phyloP scores from a whole-genome alignment of 2,329 filamentous ascomycete species.

The Penicillium sp. region DNA sequence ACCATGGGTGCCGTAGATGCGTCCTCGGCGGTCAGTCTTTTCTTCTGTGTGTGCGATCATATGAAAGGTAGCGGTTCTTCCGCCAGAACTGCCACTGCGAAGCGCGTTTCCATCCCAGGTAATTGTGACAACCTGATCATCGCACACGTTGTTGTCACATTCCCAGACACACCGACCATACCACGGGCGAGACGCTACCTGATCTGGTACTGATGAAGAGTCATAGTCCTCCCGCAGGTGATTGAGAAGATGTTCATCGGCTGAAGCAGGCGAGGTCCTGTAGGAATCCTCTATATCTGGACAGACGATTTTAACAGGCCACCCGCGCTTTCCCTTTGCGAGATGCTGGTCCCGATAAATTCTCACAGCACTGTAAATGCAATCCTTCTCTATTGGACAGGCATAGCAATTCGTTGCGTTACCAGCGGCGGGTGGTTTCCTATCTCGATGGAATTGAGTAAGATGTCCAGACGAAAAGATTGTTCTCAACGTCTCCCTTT shows the following conservation, averaged over 20 bases:
- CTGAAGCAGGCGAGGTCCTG: conserved; percentile 46
- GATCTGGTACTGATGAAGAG: not conserved
- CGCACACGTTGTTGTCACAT: conserved; percentile 88
- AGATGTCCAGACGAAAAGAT: conserved; percentile 76
- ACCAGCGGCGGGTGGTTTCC: conserved; percentile 78
- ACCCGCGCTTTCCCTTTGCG: conserved; percentile 68
- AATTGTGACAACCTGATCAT: conserved; percentile 89
- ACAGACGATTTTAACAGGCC: conserved; percentile 86
- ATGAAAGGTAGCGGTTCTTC: conserved; percentile 88
- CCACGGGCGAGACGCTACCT: conserved; percentile 57
- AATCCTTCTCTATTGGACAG: conserved; percentile 75
- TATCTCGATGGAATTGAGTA: conserved; percentile 74
- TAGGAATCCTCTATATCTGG: conserved; percentile 84
- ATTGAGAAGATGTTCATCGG: conserved; percentile 55
- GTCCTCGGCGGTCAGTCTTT: conserved; percentile 82
- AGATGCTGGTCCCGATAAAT: conserved; percentile 78
- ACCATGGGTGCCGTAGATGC: conserved; percentile 84
- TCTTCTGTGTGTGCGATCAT: conserved; percentile 91
- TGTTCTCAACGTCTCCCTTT: conserved; percentile 34
- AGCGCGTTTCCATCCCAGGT: conserved; percentile 63
- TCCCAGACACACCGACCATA: conserved; percentile 97
- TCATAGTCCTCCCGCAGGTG: conserved; percentile 61
- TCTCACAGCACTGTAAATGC: conserved; percentile 83
- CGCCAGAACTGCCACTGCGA: conserved; percentile 27
- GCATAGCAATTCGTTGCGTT: conserved; percentile 83